Evolutionary conservation across 2,329 filamentous ascomycete genomes (phyloP), one percentile per base, ranked within the genome.

Genomic region (Plenodomus tracheiphilus): DNA sequence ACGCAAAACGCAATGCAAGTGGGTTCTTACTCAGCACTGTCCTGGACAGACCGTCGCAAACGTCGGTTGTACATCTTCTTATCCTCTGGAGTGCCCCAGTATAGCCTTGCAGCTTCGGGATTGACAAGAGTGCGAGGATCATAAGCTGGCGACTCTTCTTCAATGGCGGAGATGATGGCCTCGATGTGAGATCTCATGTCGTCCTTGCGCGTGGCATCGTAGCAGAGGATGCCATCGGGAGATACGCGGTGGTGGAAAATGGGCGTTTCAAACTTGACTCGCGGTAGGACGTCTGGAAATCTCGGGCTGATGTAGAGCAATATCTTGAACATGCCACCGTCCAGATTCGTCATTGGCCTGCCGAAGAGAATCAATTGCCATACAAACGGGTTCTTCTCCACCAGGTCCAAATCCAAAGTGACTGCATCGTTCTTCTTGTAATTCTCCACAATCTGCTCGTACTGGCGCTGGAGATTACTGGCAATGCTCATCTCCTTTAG

Each of bases 311-410:
- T 86, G 63, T 79, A 80, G 46, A 97, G 79, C 62, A 81, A 87
- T 70, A 97, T 87, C 52, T 84, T 84, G 76, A 97, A 93, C 52
- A 97, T 82, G 2, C 93, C 67, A 15, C 92, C 93, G 61, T 97
- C 93, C 2, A 97, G 82, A 59, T 96, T 91, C 5, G 91, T 96
- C 87, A 94, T 95, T 0, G 91, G 90, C 46, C 87, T 84, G 20
- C 94, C 94, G 68, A 97, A 95, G 69, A 96, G 92, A 1, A 90
- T 94, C 51, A 97, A 71, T 17, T 81, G 73, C 94, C 94, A 97
- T 17, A 93, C 80, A 65, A 97, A 97, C 0, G 93, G 92, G 62
- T 97, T 97, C 34, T 80, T 83, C 56, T 94, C 80, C 22, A 88
- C 85, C 6, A 97, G 77, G 47, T 85, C 83, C 32, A 97, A 76